These are phyloP conservation scores for Fusarium circinatum DNA, from an alignment of 2,329 filamentous ascomycete genomes.

Conservation along the genomic window DNA sequence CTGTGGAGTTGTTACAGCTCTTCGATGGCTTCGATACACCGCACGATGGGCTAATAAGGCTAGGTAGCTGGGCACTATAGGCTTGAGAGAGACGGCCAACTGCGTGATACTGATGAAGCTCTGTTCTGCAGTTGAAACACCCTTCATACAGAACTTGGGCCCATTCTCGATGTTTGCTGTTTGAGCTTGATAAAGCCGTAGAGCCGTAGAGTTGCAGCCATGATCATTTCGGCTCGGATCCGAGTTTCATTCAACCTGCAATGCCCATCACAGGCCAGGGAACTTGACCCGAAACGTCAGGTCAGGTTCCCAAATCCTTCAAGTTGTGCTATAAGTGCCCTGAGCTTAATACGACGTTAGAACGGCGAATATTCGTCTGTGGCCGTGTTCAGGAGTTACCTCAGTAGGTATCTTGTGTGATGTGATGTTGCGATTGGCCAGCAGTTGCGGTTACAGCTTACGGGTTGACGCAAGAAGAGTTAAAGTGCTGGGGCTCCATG, in stretches of 20 bases:
- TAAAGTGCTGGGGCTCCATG: neutral
- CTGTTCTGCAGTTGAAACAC: constrained; percentile 24
- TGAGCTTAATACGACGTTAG: constrained; percentile 11
- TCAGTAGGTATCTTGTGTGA: neutral
- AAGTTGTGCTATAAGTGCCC: constrained; percentile 8
- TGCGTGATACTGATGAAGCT: constrained; percentile 25
- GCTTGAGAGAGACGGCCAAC: constrained; percentile 20
- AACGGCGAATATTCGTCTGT: neutral
- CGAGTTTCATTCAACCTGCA: constrained; percentile 17
- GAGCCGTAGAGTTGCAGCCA: neutral
- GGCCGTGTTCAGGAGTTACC: neutral
- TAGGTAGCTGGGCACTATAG: constrained; percentile 17
- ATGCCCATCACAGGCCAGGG: constrained; percentile 1
- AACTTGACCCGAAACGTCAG: constrained; percentile 16
- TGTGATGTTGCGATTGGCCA: constrained; percentile 27
- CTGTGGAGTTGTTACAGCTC: constrained; percentile 32
- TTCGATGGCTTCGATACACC: constrained; percentile 22
- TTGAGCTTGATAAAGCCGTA: constrained; percentile 2
- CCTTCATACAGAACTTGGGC: constrained; percentile 20
- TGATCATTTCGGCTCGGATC: constrained; percentile 22
- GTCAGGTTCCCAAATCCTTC: neutral
- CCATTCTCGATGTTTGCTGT: constrained; percentile 10
- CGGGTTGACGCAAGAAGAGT: constrained; percentile 1
- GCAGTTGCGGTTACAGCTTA: constrained; percentile 1
- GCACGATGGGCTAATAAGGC: constrained; percentile 24